Base-by-base conservation (phyloP, 2,329 filamentous ascomycete genomes). In the Aspergillus sp. region DNA sequence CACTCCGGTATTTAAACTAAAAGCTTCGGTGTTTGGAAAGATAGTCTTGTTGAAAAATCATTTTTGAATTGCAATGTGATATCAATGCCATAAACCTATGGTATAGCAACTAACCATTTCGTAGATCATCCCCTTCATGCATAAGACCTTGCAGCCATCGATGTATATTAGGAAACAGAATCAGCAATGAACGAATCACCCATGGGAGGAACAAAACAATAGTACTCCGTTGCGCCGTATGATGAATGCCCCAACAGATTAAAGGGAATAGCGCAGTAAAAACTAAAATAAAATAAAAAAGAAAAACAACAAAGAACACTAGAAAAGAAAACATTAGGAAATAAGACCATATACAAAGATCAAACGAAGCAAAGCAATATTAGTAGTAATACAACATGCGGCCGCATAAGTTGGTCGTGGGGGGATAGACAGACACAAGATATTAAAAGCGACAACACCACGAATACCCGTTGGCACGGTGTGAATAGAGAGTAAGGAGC, bases 341-440 rank as follows among this genome's bases (percentile, higher is more conserved):
- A 35, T 19, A 19, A 43, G 33, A 40, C 25, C 40, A 14, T 31
- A 45, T n/a, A 35, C 19, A 44, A 4, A 33, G 31, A 19, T 41
- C 23, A 23, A 49, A 41, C 8, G 43, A 19, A 48, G 15, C 35
- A 45, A 45, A 55, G 15, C 43, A 33, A 52, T 8, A 46, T 49
- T 46, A 60, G 31, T 63, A 63, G 46, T 62, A 64, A 64, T 66
- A 66, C 62, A 66, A 17, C 33, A 27, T 35, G 53, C 23, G 53
- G 55, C 50, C 46, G 55, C 52, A 33, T 17, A 43, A 19, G 27
- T 51, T 55, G 46, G 44, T 37, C 44, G 31, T 40, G 27, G 31
- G 23, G 23, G 14, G 41, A 19, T 40, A 45, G 43, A 44, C 35
- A 21, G 47, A 54, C 23, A n/a, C 51, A 39, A 55, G 47, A n/a